These are phyloP conservation scores for Phanerochaete carnosa DNA, from an alignment of 768 basidiomycete species.

Conservation along the genomic window DNA sequence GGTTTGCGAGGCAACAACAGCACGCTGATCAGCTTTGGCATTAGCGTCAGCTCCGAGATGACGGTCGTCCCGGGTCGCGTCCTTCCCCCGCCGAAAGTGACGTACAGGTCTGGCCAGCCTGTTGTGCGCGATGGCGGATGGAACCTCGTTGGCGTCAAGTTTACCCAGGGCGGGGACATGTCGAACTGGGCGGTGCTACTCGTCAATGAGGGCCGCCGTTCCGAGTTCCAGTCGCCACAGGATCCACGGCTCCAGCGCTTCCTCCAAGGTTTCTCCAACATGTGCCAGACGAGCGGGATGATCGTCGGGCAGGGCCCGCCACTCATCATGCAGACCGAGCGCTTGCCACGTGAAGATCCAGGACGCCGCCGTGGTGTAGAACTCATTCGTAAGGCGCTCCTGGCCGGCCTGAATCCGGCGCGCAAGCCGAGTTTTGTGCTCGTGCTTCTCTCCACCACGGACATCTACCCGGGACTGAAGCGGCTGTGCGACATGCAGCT, in stretches of 20 bases:
- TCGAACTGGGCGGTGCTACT: constrained; percentile 65
- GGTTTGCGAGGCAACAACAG: constrained; percentile 35
- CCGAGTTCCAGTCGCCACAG: constrained; percentile 34
- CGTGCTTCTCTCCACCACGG: constrained; percentile 67
- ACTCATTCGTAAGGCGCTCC: constrained; percentile 32
- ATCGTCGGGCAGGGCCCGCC: constrained; percentile 36
- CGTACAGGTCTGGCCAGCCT: constrained; percentile 46
- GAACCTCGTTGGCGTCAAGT: constrained; percentile 75
- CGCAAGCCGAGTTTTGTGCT: constrained; percentile 62
- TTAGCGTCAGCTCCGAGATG: constrained; percentile 58
- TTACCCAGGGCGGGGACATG: constrained; percentile 52
- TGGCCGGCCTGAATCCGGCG: constrained; percentile 10
- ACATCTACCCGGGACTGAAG: constrained; percentile 81
- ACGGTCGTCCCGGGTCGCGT: constrained; percentile 61
- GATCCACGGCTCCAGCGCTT: constrained; percentile 43
- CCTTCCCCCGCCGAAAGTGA: constrained; percentile 54
- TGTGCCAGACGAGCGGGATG: constrained; percentile 62
- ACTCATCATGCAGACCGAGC: constrained; percentile 31
- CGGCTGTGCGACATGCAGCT: constrained; percentile 67
- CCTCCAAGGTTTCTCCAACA: constrained; percentile 50
- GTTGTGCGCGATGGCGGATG: constrained; percentile 57
- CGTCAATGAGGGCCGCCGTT: constrained; percentile 51
- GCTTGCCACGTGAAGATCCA: constrained; percentile 28
- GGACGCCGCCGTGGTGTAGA: constrained; percentile 43
- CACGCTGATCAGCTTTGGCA: constrained; percentile 40